Evolutionary conservation across 2,329 filamentous ascomycete species (phyloP), one percentile per base, ranked within the genome.

Genomic region (Hirsutella rhossiliensis): DNA sequence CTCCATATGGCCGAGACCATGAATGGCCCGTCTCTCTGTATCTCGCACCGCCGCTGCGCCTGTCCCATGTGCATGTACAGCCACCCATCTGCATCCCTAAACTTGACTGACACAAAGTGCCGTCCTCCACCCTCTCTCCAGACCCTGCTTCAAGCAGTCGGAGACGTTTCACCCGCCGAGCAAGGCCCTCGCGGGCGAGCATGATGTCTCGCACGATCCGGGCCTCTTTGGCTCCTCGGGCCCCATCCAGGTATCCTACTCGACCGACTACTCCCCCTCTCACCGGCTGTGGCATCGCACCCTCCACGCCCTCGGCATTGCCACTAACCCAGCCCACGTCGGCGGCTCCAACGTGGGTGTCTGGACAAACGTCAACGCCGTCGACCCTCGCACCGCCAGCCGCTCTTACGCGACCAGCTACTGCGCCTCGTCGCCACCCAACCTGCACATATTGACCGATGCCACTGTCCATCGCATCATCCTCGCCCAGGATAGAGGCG

Each of bases 261-360:
- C 61, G 9, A 57, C 55, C 2, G 55, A 68, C 17, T 67, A 63
- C 42, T 61, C 61, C 1, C 53, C 60, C 4, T 64, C 65, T 1
- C 68, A 73, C 46, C 52, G 58, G 5, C 54, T 68, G 20, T 75
- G 71, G 67, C 68, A 72, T 46, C 70, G 4, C 51, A 66, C 71
- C 0, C 54, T 76, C 36, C 64, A 68, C 36, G 52, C 52, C 4
- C 56, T 76, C 3, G 72, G 71, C 2, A 49, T 66, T 3, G 37
- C 51, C 20, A 60, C 58, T 17, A 64, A 61, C 29, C 55, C 72
- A 1, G 58, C 71, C 41, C 73, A 69, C 9, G 60, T 76, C 2
- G 62, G 64, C 13, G 74, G 74, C 2, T 65, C 71, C 40, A 67
- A 67, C 13, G 54, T 73, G 4, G 75, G 75, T 7, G 69, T 69